A percentile compares a stretch with the other conserved stretches of the same genome.
phyloP scores from a whole-genome alignment of 2,329 filamentous ascomycete genomes.

The Verticillium nonalfalfae region DNA sequence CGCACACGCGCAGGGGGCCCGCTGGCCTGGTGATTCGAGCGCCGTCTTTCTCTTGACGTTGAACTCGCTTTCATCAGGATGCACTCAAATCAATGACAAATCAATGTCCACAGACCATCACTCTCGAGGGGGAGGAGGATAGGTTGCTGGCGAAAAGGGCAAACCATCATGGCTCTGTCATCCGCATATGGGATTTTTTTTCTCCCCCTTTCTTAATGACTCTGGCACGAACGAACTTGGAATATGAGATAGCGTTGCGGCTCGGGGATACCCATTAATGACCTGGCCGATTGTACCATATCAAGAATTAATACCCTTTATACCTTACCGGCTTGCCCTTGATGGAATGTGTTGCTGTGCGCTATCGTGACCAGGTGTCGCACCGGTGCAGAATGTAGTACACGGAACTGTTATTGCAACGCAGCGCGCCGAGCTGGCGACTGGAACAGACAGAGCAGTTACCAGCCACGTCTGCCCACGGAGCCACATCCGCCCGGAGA shows the following conservation, averaged over 20 bases:
- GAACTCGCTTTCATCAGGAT: neutral
- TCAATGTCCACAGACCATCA: neutral
- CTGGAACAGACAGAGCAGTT: no score
- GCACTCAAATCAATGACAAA: neutral
- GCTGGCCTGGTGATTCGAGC: neutral
- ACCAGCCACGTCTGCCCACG: no score
- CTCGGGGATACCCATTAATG: conserved; percentile 5
- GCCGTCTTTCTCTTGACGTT: neutral
- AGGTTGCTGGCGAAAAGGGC: neutral
- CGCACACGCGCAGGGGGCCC: neutral
- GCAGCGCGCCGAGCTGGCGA: no score
- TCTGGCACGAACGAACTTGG: neutral
- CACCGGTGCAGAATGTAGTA: no score
- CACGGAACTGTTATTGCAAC: no score
- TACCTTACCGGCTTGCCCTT: no score
- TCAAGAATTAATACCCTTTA: neutral
- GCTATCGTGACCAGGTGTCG: no score
- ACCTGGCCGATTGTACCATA: conserved; percentile 1
- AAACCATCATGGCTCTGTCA: no score
- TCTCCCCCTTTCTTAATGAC: neutral
- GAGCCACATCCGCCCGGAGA: no score
- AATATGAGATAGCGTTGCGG: neutral
- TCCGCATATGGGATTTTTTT: no score
- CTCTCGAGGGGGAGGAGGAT: neutral
- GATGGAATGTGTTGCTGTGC: no score